Evolutionary conservation across 208 protist species (phyloP), one percentile per base, ranked within the genome.

Genomic region (Balamuthia mandrillaris): DNA sequence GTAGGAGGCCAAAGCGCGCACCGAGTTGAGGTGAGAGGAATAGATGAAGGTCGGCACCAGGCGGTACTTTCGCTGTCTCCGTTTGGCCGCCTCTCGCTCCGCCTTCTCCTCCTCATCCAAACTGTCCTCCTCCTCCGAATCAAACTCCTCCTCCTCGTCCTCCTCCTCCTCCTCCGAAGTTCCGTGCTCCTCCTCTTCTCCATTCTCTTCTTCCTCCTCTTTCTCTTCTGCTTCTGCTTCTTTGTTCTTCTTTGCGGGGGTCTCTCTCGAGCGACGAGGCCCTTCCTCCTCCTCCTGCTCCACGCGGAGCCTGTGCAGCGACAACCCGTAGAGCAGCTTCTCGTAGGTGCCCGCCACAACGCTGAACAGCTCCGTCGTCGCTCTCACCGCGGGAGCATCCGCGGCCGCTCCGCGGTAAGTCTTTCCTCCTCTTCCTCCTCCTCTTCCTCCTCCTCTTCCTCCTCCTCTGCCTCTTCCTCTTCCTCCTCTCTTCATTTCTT

Each of bases 311-410:
- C n/a, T 44, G 65, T 54, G 65, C 14, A 37, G 52, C 41, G 45
- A 52, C 24, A 75, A 75, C 2, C 65, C 65, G n/a, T 75, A 75
- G 39, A 75, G 65, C 24, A 75, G 45, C 41, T 75, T 37, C 65
- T 75, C 65, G 65, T 75, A 75, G 12, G 65, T 75, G 31, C 65
- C 65, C 0, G 65, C 65, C 18, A 75, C 65, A 12, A 75, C 65
- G 21, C 45, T 44, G 41, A 75, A 75, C 65, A n/a, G n/a, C n/a
- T 75, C 65, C 65, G 52, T 75, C 18, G 24, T 24, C 24, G 9
- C 56, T 21, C 6, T 21, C 18, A 35, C 14, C 47, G 18, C 14
- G 47, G 10, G 10, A n/a, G 24, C 49, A 6, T 35, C 27, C 33
- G 4, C 10, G 18, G 47, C 18, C 18, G 14, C 47, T 18, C 47